Conservation (phyloP, 2,329 filamentous ascomycete genomes). For the Fusarium sp. region DNA sequence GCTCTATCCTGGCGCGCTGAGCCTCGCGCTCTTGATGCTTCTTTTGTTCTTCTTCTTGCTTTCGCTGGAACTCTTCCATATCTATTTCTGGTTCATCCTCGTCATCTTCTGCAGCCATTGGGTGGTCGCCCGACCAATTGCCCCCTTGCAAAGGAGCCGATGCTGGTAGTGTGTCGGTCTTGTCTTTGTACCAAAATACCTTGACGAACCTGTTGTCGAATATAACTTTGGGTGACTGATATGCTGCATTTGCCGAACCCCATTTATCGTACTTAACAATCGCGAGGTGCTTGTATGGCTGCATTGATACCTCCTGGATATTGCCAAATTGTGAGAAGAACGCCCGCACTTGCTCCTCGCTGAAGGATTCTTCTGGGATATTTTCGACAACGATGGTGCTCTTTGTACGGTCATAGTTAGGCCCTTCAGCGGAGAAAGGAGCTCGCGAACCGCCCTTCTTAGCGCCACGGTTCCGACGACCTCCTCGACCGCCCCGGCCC, state of each 20-base stretch:
- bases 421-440: constrained; percentile 71
- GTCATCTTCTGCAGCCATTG: constrained; percentile 19
- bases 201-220: constrained; percentile 90
- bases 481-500: constrained; percentile 47
- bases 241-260: constrained; percentile 73
- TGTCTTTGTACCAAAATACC: constrained; percentile 78
- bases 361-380: constrained; percentile 77
- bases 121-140: constrained; percentile 41
- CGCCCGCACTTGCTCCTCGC: constrained; percentile 68
- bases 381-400: constrained; percentile 79
- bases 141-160: constrained; percentile 37
- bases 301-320: constrained; percentile 71
- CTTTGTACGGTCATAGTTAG: constrained; percentile 68
- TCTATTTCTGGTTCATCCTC: constrained; percentile 66
- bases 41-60: constrained; percentile 77
- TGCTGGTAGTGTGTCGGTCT: constrained; percentile 48
- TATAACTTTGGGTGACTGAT: constrained; percentile 79
- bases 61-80: constrained; percentile 72
- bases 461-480: constrained; percentile 46
- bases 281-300: constrained; percentile 72
- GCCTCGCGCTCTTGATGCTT: constrained; percentile 71
- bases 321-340: constrained; percentile 80
- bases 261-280: constrained; percentile 75
- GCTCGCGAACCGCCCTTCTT: constrained; percentile 55
- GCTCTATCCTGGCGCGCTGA: constrained; percentile 70